A percentile compares a stretch with the other conserved stretches of the same genome.
These are phyloP conservation scores for Epicoccum sorghinum DNA, from an alignment of 2,329 filamentous ascomycete genomes.

Conservation along the genomic window DNA sequence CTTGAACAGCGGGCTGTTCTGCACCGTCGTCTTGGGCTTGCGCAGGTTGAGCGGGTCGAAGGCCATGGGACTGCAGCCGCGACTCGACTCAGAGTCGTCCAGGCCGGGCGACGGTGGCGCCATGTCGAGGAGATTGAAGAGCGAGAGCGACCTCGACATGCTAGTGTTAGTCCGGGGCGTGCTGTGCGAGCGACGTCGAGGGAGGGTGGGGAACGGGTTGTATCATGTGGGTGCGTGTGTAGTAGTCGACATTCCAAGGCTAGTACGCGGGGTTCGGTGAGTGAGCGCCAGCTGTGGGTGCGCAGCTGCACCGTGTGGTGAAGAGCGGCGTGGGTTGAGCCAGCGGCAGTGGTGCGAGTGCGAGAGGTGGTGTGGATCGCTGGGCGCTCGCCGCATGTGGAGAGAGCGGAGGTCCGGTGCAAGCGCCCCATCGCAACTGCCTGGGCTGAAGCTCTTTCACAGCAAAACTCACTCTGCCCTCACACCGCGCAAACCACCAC, in stretches of 20 bases:
- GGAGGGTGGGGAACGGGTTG: neutral
- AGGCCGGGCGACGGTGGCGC: conserved; percentile 24
- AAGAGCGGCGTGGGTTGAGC: neutral
- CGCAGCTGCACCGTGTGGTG: conserved; percentile 4
- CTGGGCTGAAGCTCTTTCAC: conserved; percentile 24
- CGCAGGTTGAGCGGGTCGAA: conserved; percentile 26
- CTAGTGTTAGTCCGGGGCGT: neutral
- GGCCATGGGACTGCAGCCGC: conserved; percentile 31
- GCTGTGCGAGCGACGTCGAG: neutral
- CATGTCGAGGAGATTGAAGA: conserved; percentile 32
- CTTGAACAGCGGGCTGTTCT: conserved; percentile 36
- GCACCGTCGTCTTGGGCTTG: conserved; percentile 21
- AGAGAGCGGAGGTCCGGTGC: conserved; percentile 6
- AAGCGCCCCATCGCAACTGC: conserved; percentile 8
- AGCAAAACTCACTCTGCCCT: neutral
- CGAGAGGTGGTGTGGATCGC: too few species aligned
- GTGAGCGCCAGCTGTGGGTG: neutral
- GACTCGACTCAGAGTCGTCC: conserved; percentile 28
- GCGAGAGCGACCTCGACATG: conserved; percentile 19
- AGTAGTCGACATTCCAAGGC: neutral
- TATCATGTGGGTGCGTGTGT: neutral
- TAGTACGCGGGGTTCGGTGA: too few species aligned
- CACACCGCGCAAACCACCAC: neutral
- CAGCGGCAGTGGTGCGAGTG: neutral
- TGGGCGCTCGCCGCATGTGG: neutral